These are phyloP conservation scores for Massarina eburnea DNA, from an alignment of 2,329 filamentous ascomycete genomes.

Conservation along the genomic window DNA sequence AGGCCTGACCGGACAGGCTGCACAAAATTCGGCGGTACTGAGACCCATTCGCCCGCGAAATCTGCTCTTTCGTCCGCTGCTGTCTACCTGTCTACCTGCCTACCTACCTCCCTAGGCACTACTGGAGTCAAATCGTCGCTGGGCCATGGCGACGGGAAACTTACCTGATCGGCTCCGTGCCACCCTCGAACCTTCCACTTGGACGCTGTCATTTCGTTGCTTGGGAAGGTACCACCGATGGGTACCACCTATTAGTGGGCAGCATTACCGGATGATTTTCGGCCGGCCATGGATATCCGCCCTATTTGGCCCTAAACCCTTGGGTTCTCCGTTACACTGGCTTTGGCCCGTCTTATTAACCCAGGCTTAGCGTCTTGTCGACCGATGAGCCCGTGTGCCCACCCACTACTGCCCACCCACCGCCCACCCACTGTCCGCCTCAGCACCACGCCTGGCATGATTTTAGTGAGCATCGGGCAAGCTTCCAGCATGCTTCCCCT, in stretches of 20 bases:
- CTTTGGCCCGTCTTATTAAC: constrained; percentile 21
- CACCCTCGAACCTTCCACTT: background rate
- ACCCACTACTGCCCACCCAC: too few relatives aligned
- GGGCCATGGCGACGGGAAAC: constrained; percentile 6
- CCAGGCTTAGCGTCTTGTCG: constrained; percentile 23
- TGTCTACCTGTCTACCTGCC: too few relatives aligned
- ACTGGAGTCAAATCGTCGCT: background rate
- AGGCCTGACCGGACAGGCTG: background rate
- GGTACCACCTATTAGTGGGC: background rate
- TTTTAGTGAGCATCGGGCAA: constrained; percentile 28
- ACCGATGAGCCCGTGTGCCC: constrained; percentile 11
- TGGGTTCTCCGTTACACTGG: constrained; percentile 25
- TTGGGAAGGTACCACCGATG: background rate
- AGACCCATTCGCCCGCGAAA: background rate
- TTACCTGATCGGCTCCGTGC: constrained; percentile 5
- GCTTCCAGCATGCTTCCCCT: constrained; percentile 25
- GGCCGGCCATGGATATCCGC: constrained; percentile 21
- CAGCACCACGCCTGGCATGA: constrained; percentile 26
- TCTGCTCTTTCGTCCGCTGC: too few relatives aligned
- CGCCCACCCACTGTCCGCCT: too few relatives aligned
- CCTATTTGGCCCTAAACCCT: too few relatives aligned
- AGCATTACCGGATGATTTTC: constrained; percentile 23
- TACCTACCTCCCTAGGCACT: too few relatives aligned
- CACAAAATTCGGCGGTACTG: background rate
- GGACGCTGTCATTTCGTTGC: background rate